Conservation (phyloP, 139 green algal genomes). For the Edaphochlamys debaryana region DNA sequence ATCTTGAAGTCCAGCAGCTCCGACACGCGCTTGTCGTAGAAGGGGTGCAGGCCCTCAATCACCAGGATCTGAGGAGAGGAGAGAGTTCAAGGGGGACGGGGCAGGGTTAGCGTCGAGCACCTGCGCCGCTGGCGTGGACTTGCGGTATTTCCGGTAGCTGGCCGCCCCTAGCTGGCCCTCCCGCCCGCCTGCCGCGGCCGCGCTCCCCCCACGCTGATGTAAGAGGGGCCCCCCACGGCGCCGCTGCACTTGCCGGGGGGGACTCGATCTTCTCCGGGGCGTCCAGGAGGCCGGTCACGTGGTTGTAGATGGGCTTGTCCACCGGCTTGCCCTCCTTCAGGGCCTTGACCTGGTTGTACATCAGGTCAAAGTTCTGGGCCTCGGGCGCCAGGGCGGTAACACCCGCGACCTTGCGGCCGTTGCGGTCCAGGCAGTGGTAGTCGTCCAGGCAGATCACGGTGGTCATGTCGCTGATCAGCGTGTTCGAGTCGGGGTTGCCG, state of each 20-base stretch:
- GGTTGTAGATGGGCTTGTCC: conserved; percentile 99
- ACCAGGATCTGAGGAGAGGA: conserved; percentile 82
- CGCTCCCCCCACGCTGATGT: no score
- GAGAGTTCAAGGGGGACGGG: background rate
- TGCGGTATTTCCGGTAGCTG: no score
- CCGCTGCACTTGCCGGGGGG: no score
- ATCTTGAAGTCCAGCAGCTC: conserved; percentile 98
- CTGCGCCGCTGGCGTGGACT: no score
- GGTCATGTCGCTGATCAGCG: conserved; percentile 97
- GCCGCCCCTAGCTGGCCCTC: no score
- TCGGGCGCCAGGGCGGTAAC: conserved; percentile 95
- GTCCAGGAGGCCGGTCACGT: conserved; percentile 97
- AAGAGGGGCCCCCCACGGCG: no score
- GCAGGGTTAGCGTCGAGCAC: background rate
- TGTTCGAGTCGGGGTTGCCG: conserved; percentile 99
- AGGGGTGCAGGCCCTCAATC: conserved; percentile 99
- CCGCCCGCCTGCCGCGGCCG: no score
- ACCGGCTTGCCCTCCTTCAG: conserved; percentile 98
- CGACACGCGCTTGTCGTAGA: conserved; percentile 97
- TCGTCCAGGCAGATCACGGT: conserved; percentile 99
- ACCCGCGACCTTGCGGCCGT: conserved; percentile 88
- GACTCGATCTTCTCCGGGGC: conserved; percentile 90
- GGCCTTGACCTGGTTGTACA: conserved; percentile 97
- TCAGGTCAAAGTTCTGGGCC: conserved; percentile 99
- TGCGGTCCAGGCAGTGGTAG: conserved; percentile 97